phyloP scores from a whole-genome alignment of 768 basidiomycete genomes.

The Leccinum disarticulatum region DNA sequence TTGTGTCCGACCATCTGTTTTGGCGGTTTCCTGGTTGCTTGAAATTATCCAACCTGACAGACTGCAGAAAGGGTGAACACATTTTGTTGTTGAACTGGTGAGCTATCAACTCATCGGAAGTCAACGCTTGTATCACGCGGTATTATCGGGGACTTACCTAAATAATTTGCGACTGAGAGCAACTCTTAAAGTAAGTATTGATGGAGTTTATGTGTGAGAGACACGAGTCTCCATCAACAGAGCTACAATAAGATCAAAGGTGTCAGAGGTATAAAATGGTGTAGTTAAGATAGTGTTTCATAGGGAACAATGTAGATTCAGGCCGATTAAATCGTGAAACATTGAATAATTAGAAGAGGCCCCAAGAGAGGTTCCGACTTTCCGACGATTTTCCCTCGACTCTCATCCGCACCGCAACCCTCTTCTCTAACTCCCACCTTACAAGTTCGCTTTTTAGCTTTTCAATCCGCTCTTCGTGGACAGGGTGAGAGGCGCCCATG shows the following conservation, averaged over 20 bases:
- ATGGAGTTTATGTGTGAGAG: not conserved
- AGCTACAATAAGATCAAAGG: conserved; percentile 7
- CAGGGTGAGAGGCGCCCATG: conserved; percentile 46
- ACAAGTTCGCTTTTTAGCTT: conserved; percentile 44
- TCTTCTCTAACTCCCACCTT: conserved; percentile 43
- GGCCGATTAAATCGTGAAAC: not conserved
- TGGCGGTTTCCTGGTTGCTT: too few species aligned
- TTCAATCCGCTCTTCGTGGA: conserved; percentile 41
- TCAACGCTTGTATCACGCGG: not conserved
- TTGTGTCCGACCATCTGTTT: too few species aligned
- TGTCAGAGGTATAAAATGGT: not conserved
- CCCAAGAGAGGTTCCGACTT: conserved; percentile 13
- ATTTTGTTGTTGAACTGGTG: not conserved
- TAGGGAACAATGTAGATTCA: not conserved
- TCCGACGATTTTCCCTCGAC: conserved; percentile 20
- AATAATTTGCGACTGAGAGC: not conserved
- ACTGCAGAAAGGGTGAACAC: not conserved
- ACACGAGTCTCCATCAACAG: not conserved
- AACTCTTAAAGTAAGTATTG: too few species aligned
- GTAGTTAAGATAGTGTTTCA: not conserved
- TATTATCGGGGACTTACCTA: not conserved
- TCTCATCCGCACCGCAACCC: conserved; percentile 26
- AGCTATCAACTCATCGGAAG: not conserved
- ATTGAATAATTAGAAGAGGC: conserved; percentile 6
- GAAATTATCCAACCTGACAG: too few species aligned